Conservation (phyloP, 371 early-diverging fungal species). For the Actinomortierella ambigua region DNA sequence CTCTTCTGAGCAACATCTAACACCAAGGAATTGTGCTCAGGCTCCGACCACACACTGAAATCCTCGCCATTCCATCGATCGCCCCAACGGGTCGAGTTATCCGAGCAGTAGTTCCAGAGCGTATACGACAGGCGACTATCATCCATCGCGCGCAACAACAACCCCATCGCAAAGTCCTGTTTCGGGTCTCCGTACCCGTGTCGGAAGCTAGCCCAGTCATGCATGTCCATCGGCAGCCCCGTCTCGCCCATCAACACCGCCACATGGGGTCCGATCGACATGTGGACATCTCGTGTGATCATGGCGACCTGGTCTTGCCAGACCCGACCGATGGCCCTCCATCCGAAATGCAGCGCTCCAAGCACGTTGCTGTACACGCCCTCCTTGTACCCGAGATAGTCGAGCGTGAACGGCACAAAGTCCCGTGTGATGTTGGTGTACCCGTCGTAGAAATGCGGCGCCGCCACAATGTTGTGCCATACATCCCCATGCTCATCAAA, state of each 20-base stretch:
- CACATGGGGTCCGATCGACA: constrained; percentile 41
- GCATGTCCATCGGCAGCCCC: constrained; percentile 78
- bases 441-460: constrained; percentile 85
- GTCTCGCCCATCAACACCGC: constrained; percentile 68
- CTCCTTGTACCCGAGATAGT: constrained; percentile 73
- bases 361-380: constrained; percentile 42
- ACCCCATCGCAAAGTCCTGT: constrained; percentile 28
- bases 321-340: constrained; percentile 18
- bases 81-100: constrained; percentile 75
- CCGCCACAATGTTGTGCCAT: constrained; percentile 65
- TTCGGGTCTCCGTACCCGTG: constrained; percentile 34
- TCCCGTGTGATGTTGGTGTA: constrained; percentile 40
- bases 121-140: constrained; percentile 54
- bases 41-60: constrained; percentile 55
- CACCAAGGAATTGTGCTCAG: constrained; percentile 12
- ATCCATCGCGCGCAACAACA: constrained; percentile 60
- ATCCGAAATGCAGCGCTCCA: constrained; percentile 28
- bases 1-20: too few species aligned
- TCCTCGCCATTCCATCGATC: constrained; percentile 93
- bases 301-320: constrained; percentile 64
- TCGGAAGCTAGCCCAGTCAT: constrained; percentile 43
- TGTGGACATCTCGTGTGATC: constrained; percentile 56
- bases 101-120: constrained; percentile 84
- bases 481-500: constrained; percentile 55
- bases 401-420: constrained; percentile 50